Conservation (phyloP, 257 asterid genomes). For the Vinca minor region DNA sequence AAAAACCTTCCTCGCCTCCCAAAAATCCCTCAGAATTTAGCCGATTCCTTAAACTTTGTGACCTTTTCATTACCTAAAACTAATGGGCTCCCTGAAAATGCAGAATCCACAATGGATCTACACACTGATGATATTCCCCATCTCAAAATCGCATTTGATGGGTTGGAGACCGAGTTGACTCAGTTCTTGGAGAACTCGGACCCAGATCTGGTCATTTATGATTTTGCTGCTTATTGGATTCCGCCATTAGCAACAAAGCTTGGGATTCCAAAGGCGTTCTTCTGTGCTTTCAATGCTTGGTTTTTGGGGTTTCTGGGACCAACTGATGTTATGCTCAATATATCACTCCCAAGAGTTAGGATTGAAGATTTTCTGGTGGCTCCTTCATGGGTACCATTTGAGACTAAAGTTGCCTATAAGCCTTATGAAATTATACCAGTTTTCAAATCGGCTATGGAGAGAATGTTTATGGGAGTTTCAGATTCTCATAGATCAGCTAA, state of each 20-base stretch:
- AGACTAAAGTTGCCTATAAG: constrained; percentile 7
- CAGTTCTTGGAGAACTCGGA: too few relatives aligned
- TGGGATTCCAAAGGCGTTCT: neutral
- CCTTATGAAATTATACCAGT: constrained; percentile 5
- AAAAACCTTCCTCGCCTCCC: too few relatives aligned
- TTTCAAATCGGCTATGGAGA: neutral
- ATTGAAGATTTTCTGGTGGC: constrained; percentile 9
- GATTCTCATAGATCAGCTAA: neutral
- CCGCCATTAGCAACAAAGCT: constrained; percentile 2
- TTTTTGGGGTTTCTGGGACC: neutral
- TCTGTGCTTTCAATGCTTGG: constrained; percentile 6
- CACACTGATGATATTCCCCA: too few relatives aligned
- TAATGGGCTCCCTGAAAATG: too few relatives aligned
- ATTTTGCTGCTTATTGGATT: constrained; percentile 24
- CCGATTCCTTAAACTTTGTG: too few relatives aligned
- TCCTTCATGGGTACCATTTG: constrained; percentile 28
- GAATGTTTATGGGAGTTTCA: neutral
- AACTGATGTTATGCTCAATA: neutral
- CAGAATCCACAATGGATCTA: too few relatives aligned
- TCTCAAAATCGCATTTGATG: too few relatives aligned
- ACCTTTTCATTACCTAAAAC: too few relatives aligned
- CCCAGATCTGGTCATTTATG: constrained; percentile 26
- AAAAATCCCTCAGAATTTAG: too few relatives aligned
- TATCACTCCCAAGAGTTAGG: neutral
- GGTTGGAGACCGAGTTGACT: too few relatives aligned